Evolutionary conservation across 2,329 filamentous ascomycete genomes (phyloP), one percentile per base, ranked within the genome.

Genomic region (Exophiala calicioides): DNA sequence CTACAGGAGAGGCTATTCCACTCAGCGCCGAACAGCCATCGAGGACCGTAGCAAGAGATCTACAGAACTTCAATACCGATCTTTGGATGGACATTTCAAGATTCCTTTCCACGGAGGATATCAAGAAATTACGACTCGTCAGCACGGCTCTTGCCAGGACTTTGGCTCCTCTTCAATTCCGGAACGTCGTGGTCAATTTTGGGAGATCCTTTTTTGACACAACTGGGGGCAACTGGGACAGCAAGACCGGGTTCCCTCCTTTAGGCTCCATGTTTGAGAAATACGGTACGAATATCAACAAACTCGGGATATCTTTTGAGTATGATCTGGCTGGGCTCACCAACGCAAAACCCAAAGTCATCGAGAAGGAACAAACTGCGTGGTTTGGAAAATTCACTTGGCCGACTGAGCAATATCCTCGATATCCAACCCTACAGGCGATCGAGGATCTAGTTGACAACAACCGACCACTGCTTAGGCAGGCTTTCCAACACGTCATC

Each of bases 221-320:
- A 53, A 44, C 50, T 33, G 13, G 47, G 32, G 23, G 48, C 60
- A 48, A 52, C 44, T 58, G 29, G 58, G 60, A 53, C 62, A 65
- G 26, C 66, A 68, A 20, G 67, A 21, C 16, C 31, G 40, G 44
- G 6, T 15, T 33, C 3, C 70, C 45, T 68, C 73, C 45, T 58
- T 71, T 26, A 70, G 73, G 56, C 74, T 84, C 60, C 72, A 78
- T 49, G 76, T 85, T 23, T 84, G 85, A 56, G 66, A 79, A 55
- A 74, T 75, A 12, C 83, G 85, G 62, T 80, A 80, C 8, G 67
- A 68, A 80, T 44, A 84, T 88, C 45, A 68, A 70, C 20, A 76
- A 75, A 42, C 86, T 85, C 58, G 84, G 81, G 4, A 77, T 88
- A 60, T 81, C 81, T 18, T 81, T 87, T 51, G 84, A 87, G 58